Evolutionary conservation across 1,139 yeast genomes (phyloP).

Genomic region (Debaryomyces nepalensis): DNA sequence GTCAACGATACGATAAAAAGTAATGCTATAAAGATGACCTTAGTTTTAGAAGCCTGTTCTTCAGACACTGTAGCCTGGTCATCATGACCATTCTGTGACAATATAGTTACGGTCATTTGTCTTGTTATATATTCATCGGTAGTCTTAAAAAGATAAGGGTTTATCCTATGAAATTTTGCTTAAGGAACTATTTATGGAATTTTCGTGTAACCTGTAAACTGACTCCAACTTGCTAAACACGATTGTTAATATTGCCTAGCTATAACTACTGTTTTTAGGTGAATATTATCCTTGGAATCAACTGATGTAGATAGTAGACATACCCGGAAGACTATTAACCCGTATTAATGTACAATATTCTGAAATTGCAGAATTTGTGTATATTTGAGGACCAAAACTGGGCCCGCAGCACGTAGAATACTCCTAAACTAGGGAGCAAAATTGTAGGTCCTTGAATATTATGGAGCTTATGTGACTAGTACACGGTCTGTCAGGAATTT

Average conservation of each 20-base stretch:
- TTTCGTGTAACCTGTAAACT: constrained; percentile 9
- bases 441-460: no score
- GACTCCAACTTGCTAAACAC: constrained; percentile 6
- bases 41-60: constrained; percentile 33
- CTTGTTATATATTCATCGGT: constrained; percentile 8
- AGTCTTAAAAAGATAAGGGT: constrained; percentile 2
- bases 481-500: no score
- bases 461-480: no score
- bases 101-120: constrained; percentile 22
- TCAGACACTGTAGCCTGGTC: constrained; percentile 14
- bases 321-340: no score
- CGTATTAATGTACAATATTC: no score
- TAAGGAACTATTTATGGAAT: constrained; percentile 1
- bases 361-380: no score
- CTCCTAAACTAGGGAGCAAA: no score
- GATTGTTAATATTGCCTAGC: neutral
- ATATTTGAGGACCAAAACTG: no score
- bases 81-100: constrained; percentile 15
- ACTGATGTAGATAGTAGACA: no score
- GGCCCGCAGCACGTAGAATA: no score
- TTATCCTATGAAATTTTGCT: neutral
- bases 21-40: constrained; percentile 56
- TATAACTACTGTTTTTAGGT: neutral
- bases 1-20: constrained; percentile 64
- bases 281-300: no score